phyloP scores from a whole-genome alignment of 805 yeast genomes.

The Lipomyces orientalis region DNA sequence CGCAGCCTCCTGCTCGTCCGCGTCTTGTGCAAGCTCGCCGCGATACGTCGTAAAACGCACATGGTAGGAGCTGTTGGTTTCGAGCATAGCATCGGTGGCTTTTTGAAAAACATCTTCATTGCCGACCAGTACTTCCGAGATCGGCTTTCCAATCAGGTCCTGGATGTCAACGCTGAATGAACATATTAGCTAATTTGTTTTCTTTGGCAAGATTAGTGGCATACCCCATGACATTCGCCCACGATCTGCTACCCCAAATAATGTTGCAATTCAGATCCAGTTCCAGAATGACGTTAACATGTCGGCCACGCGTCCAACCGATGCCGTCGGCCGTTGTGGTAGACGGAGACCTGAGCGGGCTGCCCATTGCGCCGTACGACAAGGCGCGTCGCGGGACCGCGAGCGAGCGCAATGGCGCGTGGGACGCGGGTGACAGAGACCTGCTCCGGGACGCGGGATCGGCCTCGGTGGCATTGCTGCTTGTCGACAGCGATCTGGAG shows the following conservation, averaged over 20 bases:
- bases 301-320: constrained; percentile 27
- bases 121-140: constrained; percentile 41
- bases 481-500: not conserved
- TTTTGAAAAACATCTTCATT: constrained; percentile 40
- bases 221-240: constrained; percentile 77
- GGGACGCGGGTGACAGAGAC: constrained; percentile 1
- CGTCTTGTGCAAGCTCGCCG: constrained; percentile 36
- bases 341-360: not conserved
- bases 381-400: not conserved
- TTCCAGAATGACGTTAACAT: constrained; percentile 74
- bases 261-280: constrained; percentile 79
- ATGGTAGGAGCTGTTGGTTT: constrained; percentile 38
- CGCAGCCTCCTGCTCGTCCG: not conserved
- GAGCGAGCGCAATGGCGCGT: not conserved
- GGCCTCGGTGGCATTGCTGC: not conserved
- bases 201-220: constrained; percentile 6
- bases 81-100: constrained; percentile 47
- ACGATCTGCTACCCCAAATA: constrained; percentile 72
- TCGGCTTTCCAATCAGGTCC: constrained; percentile 37
- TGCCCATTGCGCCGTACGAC: not conserved
- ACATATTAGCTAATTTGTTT: not conserved
- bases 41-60: constrained; percentile 34
- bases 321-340: not conserved
- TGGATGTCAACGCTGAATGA: constrained; percentile 25
- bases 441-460: not conserved